Evolutionary conservation across 768 basidiomycete genomes (phyloP), one percentile per base, ranked within the genome.

Genomic region (Rhodotorula graminis): DNA sequence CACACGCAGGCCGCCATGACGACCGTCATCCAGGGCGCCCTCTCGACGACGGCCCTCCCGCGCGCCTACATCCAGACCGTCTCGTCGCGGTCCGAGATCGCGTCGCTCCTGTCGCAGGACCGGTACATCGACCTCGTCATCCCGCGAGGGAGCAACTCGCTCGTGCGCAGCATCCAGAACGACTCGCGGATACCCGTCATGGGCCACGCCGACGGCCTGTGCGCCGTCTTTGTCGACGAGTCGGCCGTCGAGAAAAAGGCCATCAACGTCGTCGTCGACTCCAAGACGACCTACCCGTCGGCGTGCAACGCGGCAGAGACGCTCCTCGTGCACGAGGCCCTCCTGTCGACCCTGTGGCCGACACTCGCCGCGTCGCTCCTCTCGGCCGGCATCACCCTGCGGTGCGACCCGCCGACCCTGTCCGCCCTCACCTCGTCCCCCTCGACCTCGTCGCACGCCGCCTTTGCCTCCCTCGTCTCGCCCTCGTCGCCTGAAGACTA

Each of bases 151-250:
- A 93, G 94, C 79, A 95, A 95, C 77, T 86, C 85, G 73, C 87
- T 99, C 21, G 96, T 98, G 40, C 85, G 83, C 77, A 90, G 84
- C 80, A 96, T 99, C 70, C 92, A 98, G 80, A 89, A 90, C 69
- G 87, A 84, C 74, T 96, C 95, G 0, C 85, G 90, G 70, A 98
- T 99, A 71, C 90, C 96, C 4, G 96, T 99, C 57, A 97, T 99
- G 93, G 96, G 96, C 2, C 96, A 99, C 79, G 94, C 96, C 14
- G 96, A 99, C 81, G 96, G 96, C 3, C 83, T 98, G 16, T 99
- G 96, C 80, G 86, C 88, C 29, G 87, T 96, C 11, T 98, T 89
- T 80, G 82, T 99, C 11, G 95, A 99, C 80, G 88, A 90, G 76
- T 83, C 85, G 42, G 94, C 94, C 0, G 86, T 90, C 75, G 77